Conservation (phyloP, 768 basidiomycete species). For the Russula emetica region DNA sequence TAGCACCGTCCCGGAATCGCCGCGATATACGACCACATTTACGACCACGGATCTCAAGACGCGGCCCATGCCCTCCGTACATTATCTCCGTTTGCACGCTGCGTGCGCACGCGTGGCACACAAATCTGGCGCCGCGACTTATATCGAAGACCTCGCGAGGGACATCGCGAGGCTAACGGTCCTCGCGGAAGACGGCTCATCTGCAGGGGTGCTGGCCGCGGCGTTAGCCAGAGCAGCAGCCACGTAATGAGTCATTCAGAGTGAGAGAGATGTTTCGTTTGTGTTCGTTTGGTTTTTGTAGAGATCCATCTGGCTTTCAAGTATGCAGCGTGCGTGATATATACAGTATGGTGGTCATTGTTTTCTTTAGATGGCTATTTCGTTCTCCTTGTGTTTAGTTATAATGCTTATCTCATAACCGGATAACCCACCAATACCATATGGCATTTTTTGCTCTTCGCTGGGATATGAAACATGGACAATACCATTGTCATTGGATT, state of each 20-base stretch:
- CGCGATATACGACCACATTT: constrained; percentile 29
- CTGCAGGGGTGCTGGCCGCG: constrained; percentile 20
- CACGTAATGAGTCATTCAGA: not conserved
- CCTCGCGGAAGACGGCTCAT: constrained; percentile 22
- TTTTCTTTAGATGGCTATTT: not conserved
- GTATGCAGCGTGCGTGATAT: not conserved
- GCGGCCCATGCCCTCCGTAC: constrained; percentile 34
- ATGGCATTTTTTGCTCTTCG: not conserved
- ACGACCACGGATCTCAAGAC: constrained; percentile 30
- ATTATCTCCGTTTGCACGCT: constrained; percentile 39
- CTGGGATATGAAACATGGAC: too few relatives aligned
- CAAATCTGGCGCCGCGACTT: constrained; percentile 39
- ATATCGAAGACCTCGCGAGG: constrained; percentile 33
- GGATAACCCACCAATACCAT: not conserved
- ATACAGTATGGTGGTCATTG: not conserved
- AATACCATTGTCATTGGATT: too few relatives aligned
- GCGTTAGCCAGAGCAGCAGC: constrained; percentile 11
- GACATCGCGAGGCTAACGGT: constrained; percentile 28
- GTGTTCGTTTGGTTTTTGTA: not conserved
- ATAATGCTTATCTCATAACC: not conserved
- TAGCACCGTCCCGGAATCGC: constrained; percentile 2
- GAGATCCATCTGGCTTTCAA: not conserved
- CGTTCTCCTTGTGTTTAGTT: not conserved
- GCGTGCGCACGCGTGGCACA: constrained; percentile 40
- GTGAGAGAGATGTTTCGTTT: not conserved